A percentile compares a stretch with the other conserved stretches of the same genome.
Evolutionary conservation across 2,329 filamentous ascomycete species (phyloP).

Genomic region (Pseudogymnoascus sp.): DNA sequence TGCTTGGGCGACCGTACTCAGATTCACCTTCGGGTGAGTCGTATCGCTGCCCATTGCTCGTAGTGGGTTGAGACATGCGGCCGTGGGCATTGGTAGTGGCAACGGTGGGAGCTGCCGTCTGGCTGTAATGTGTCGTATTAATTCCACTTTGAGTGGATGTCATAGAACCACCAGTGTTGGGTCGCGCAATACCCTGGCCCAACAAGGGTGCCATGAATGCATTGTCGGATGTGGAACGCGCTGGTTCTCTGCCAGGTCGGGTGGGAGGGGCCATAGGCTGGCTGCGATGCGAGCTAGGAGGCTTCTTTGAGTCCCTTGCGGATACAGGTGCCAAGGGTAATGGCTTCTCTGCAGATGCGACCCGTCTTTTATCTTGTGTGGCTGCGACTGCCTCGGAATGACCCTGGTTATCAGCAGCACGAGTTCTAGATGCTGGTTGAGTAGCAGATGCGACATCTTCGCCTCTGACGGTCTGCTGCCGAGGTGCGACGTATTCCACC

Average conservation of each 20-base stretch:
- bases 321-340: slow-evolving; percentile 45
- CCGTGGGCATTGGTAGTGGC: slow-evolving; percentile 85
- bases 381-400: slow-evolving; percentile 37
- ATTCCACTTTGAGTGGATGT: slow-evolving; percentile 49
- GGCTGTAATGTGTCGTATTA: slow-evolving; percentile 57
- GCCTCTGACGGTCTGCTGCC: slow-evolving; percentile 72
- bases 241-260: slow-evolving; percentile 42
- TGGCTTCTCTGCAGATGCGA: slow-evolving; percentile 48
- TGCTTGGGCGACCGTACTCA: slow-evolving; percentile 55
- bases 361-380: slow-evolving; percentile 27
- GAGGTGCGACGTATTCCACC: slow-evolving; percentile 92
- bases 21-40: slow-evolving; percentile 55
- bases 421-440: slow-evolving; percentile 37
- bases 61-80: slow-evolving; percentile 72
- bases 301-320: slow-evolving; percentile 38
- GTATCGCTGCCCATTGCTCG: slow-evolving; percentile 56
- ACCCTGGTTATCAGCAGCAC: slow-evolving; percentile 47
- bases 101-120: slow-evolving; percentile 78
- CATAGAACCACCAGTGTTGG: slow-evolving; percentile 77
- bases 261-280: slow-evolving; percentile 38
- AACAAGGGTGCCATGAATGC: slow-evolving; percentile 45
- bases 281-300: slow-evolving; percentile 25
- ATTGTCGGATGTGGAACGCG: slow-evolving; percentile 48
- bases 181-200: slow-evolving; percentile 47
- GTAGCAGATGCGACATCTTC: slow-evolving; percentile 28